These are phyloP conservation scores for Epichloe baconii DNA, from an alignment of 2,329 filamentous ascomycete genomes.

Conservation along the genomic window DNA sequence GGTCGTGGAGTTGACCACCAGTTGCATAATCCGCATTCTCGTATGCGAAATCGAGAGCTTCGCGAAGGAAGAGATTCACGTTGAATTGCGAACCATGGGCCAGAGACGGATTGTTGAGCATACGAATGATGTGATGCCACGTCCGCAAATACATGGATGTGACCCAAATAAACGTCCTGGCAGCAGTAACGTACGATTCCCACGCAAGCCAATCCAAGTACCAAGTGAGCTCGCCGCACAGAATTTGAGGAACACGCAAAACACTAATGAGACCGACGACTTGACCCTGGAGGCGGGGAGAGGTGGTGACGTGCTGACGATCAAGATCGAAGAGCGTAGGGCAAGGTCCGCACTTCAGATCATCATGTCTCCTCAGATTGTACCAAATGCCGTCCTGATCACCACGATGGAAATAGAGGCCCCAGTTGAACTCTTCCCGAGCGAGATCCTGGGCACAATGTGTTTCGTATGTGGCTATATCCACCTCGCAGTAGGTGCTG, in stretches of 20 bases:
- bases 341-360: neutral
- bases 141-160: slow-evolving; percentile 15
- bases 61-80: slow-evolving; percentile 14
- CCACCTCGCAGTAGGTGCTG: slow-evolving; percentile 5
- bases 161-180: slow-evolving; percentile 18
- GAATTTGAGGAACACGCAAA: slow-evolving; percentile 10
- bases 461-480: slow-evolving; percentile 10
- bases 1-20: slow-evolving; percentile 18
- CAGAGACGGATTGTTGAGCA: slow-evolving; percentile 1
- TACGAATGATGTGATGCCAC: slow-evolving; percentile 12
- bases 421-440: slow-evolving; percentile 22
- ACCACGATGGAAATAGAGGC: slow-evolving; percentile 21
- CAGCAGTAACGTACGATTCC: slow-evolving; percentile 12
- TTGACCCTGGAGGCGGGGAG: slow-evolving; percentile 15
- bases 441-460: slow-evolving; percentile 9
- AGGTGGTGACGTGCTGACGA: slow-evolving; percentile 10
- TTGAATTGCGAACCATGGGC: slow-evolving; percentile 12
- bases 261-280: slow-evolving; percentile 20
- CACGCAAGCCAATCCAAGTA: slow-evolving; percentile 22
- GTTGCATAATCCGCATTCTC: slow-evolving; percentile 16
- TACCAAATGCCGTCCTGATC: slow-evolving; percentile 17
- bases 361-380: slow-evolving; percentile 1
- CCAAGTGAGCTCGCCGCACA: slow-evolving; percentile 11
- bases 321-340: slow-evolving; percentile 10
- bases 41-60: slow-evolving; percentile 19